Evolutionary conservation across 192 early-diverging fungal species (phyloP).

Genomic region (Helicostylum pulchrum): DNA sequence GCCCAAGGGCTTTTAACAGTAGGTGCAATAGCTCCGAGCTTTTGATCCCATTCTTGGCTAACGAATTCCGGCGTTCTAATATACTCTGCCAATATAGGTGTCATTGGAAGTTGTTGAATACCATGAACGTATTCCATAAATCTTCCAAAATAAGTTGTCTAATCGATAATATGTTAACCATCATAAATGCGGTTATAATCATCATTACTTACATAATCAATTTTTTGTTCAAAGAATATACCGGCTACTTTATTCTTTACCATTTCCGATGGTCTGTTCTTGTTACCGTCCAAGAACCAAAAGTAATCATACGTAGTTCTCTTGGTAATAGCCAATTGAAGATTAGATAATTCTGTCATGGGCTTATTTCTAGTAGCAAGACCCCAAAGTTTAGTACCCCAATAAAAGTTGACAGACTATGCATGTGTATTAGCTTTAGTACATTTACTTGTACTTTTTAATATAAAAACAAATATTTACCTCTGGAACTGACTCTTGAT

Average conservation of each 20-base stretch:
- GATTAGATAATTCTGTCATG: constrained; percentile 14
- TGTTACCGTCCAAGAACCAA: constrained; percentile 32
- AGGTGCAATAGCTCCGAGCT: constrained; percentile 4
- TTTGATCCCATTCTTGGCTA: constrained; percentile 39
- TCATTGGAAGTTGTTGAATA: constrained; percentile 42
- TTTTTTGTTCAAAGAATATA: constrained; percentile 38
- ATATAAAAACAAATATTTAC: constrained; percentile 10
- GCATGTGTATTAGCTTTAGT: not conserved
- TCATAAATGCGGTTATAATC: not conserved
- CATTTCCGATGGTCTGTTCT: constrained; percentile 22
- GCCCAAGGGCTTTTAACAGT: constrained; percentile 24
- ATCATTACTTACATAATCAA: constrained; percentile 34
- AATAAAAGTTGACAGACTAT: constrained; percentile 37
- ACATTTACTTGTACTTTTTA: not conserved
- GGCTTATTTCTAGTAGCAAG: constrained; percentile 25
- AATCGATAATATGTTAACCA: not conserved
- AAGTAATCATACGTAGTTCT: constrained; percentile 37
- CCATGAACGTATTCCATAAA: constrained; percentile 38
- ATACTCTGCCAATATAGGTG: constrained; percentile 30
- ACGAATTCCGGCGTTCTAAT: constrained; percentile 34
- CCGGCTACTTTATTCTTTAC: constrained; percentile 35
- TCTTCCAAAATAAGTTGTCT: constrained; percentile 42
- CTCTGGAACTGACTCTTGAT: constrained; percentile 41
- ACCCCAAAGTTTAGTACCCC: constrained; percentile 37
- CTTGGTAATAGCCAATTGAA: constrained; percentile 31